Evolutionary conservation across 192 early-diverging fungal species (phyloP).

Genomic region (Dispira parvispora): DNA sequence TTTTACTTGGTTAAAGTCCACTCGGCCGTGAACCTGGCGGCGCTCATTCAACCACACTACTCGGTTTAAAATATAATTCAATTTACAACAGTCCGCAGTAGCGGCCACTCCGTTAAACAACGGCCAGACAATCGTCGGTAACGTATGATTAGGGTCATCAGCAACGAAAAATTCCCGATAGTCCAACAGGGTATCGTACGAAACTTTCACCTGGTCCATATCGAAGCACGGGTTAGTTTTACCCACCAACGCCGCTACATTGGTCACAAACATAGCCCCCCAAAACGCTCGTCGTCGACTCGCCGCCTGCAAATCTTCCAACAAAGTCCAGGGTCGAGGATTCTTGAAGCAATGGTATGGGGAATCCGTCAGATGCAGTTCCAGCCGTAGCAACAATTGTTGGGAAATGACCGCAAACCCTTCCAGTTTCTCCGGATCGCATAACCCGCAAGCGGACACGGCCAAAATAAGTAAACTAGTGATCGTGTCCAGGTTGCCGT

Average conservation of each 20-base stretch:
- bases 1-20: background rate
- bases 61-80: background rate
- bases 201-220: background rate
- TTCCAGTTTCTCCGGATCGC: conserved; percentile 2
- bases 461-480: background rate
- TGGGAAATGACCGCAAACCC: background rate
- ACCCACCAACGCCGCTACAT: background rate
- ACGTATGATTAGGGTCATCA: background rate
- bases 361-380: background rate
- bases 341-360: background rate
- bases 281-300: background rate
- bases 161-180: background rate
- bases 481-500: conserved; percentile 2
- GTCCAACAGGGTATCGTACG: no score
- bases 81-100: background rate
- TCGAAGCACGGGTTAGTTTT: background rate
- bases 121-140: background rate
- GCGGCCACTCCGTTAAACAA: background rate
- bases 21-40: background rate
- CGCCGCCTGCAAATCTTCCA: background rate
- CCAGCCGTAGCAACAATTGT: background rate
- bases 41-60: background rate
- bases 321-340: no score
- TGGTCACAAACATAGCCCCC: background rate
- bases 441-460: background rate